These are phyloP conservation scores for Alternaria sp. DNA, from an alignment of 2,329 filamentous ascomycete genomes.

Conservation along the genomic window DNA sequence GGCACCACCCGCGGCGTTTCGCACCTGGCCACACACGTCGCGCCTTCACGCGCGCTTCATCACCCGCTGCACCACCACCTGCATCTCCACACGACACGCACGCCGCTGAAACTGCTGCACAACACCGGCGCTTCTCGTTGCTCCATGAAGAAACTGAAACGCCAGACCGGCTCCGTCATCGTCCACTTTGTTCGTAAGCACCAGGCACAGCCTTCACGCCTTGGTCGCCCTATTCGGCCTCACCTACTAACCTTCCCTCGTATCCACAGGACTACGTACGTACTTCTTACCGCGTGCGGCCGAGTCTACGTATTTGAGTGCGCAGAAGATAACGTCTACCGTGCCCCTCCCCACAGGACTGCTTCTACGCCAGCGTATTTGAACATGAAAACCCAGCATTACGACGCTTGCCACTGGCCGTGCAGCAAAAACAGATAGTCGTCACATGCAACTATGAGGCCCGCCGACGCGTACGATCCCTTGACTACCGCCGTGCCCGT, in stretches of 20 bases:
- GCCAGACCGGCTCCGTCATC: slow-evolving; percentile 64
- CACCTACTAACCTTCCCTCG: slow-evolving; percentile 33
- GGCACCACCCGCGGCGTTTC: slow-evolving; percentile 9
- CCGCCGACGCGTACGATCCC: slow-evolving; percentile 61
- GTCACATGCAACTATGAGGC: slow-evolving; percentile 80
- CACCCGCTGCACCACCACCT: neutral
- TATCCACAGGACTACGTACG: slow-evolving; percentile 44
- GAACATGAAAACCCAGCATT: slow-evolving; percentile 80
- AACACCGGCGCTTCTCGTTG: neutral
- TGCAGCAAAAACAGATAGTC: slow-evolving; percentile 91
- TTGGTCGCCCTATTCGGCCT: slow-evolving; percentile 12
- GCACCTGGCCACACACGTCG: neutral
- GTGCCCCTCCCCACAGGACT: slow-evolving; percentile 62
- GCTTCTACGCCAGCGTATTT: slow-evolving; percentile 92
- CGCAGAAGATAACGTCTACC: slow-evolving; percentile 9
- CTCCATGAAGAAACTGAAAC: slow-evolving; percentile 29
- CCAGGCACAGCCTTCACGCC: slow-evolving; percentile 26
- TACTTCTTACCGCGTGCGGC: slow-evolving; percentile 12
- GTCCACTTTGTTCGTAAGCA: slow-evolving; percentile 73
- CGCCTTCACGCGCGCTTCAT: slow-evolving; percentile 11
- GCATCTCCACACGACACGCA: neutral
- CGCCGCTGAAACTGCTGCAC: slow-evolving; percentile 4
- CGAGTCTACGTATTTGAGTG: neutral
- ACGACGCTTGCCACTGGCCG: slow-evolving; percentile 75
- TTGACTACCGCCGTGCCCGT: slow-evolving; percentile 5